Evolutionary conservation across 768 basidiomycete genomes (phyloP), one percentile per base, ranked within the genome.

Genomic region (Auriculariales sp.): DNA sequence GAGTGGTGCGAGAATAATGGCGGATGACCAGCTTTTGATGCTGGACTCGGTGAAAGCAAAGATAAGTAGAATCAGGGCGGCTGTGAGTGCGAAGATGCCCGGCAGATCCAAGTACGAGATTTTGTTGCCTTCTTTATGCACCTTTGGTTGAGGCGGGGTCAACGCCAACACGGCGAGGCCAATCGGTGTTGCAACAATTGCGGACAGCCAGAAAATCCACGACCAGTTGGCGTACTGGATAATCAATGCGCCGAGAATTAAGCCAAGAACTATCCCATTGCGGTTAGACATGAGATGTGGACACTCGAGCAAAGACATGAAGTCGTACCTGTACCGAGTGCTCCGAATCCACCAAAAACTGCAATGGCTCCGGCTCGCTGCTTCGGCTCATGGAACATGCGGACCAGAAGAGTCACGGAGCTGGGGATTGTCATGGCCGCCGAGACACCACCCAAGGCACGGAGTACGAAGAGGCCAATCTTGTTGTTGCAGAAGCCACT

Each of bases 11-110:
- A 78, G 58, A 50, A 77, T 71, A 12, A 59, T 53, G 4, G 72
- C 66, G 1, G 66, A 58, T 3, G 57, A 59, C 78, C 78, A 79
- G 22, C 77, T 75, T 46, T 59, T 59, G n/a, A 66, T 64, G 5
- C 78, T 68, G 25, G 72, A 75, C 28, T 66, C 64, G 22, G 63
- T 68, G 50, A 68, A 57, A 9, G 64, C 64, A 44, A 58, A 65
- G 24, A 64, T 62, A 58, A 67, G 61, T 24, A 67, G 57, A 28
- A 64, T 63, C 46, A 61, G 63, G 1, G 64, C 60, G 19, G 57
- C 63, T 22, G 49, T 64, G 22, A 67, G 39, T 51, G 63, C 56
- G 12, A 59, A 56, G 49, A 72, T 64, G 22, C 71, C 73, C 2
- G 65, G 31, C 14, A 69, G 39, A 56, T 71, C 68, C 35, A 71